Base-by-base conservation (phyloP, 2,329 filamentous ascomycete genomes). In the Ceratocystis eucalypticola region DNA sequence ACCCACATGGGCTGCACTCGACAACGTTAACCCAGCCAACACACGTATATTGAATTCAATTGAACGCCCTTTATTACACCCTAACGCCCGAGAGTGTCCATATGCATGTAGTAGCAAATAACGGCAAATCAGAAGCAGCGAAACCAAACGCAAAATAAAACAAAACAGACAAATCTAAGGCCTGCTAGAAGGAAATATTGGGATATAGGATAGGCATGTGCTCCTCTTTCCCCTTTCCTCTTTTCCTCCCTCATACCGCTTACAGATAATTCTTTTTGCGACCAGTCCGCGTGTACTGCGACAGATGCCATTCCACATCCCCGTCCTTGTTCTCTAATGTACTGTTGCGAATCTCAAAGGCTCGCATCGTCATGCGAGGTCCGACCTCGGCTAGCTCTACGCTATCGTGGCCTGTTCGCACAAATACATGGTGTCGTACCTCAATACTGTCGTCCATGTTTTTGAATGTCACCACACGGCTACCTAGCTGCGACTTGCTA, bases 231-330 rank as follows among this genome's bases (percentile, higher is more conserved):
- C 25, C 2, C 8, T n/a, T 22, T 28, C 45, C 41, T 45, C 17
- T 30, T 28, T 2, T 44, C 20, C n/a, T 20, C 17, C 20, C 48
- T 15, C n/a, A 15, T 15, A 5, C 37, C 37, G 37, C 67, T 85
- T 77, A 96, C 65, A 96, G 81, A 74, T 96, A 96, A 73, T 96
- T 91, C 85, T 96, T 96, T 84, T 97, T 97, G 77, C 86, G 86
- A 71, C 88, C 87, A 15, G 93, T 97, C 71, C 94, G 82, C 7
- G 93, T 99, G 76, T 96, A 99, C 74, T 96, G 93, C 69, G 90
- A 95, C 69, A 99, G 80, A 69, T 94, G 88, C 94, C 94, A 99
- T 77, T 99, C 94, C 3, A 95, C 86, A 76, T 99, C 94, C 3
- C 93, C 93, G 70, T 95, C 89, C 75, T 95, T 95, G 73, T 92